These are phyloP conservation scores for Ceratobasidium sp. DNA, from an alignment of 1,284 basidiomycete species.

Conservation along the genomic window DNA sequence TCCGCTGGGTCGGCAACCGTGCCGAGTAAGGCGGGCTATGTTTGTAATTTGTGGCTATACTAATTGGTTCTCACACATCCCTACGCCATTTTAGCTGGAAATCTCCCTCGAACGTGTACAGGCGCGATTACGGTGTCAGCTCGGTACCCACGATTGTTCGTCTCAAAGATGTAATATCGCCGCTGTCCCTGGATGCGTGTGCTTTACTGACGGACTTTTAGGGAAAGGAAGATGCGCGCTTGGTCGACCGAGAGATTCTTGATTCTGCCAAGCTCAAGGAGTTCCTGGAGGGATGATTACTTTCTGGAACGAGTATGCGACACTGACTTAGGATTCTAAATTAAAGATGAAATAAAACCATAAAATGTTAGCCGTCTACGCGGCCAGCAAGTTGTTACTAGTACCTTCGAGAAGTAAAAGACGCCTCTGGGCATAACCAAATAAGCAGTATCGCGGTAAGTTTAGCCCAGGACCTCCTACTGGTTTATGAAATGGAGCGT, in stretches of 20 bases:
- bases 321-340: no score
- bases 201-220: constrained; percentile 20
- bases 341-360: no score
- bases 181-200: constrained; percentile 16
- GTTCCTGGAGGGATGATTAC: constrained; percentile 37
- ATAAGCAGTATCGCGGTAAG: no score
- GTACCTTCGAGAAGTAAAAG: no score
- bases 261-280: constrained; percentile 45
- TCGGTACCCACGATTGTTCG: constrained; percentile 49
- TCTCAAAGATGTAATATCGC: constrained; percentile 41
- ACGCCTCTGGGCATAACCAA: no score
- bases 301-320: no score
- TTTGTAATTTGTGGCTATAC: neutral
- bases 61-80: neutral
- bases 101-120: constrained; percentile 45
- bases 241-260: constrained; percentile 47
- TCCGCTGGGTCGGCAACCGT: constrained; percentile 48
- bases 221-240: constrained; percentile 47
- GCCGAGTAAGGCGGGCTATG: constrained; percentile 28
- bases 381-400: no score
- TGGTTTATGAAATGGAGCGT: no score
- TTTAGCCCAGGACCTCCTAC: no score
- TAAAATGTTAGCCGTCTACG: no score
- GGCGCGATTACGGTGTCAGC: constrained; percentile 46
- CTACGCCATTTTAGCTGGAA: constrained; percentile 41